Evolutionary conservation across 352 stramenopile species (phyloP).

Genomic region (Phytopythium cucurbitacearum): DNA sequence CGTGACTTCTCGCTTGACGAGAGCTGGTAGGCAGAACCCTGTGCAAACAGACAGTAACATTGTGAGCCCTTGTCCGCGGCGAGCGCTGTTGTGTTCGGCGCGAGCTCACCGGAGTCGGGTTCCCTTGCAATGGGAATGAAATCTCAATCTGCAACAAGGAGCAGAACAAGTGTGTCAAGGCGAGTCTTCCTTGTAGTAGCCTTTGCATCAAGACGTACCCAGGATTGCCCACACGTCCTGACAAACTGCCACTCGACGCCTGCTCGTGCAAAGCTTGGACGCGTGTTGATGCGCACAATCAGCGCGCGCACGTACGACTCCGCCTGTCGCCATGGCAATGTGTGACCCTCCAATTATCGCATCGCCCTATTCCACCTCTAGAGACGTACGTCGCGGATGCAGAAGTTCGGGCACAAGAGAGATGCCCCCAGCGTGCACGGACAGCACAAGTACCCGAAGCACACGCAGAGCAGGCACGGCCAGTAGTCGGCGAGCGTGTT

Average conservation of each 20-base stretch:
- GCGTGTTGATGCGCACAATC: conserved; percentile 53
- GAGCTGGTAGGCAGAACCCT: conserved; percentile 3
- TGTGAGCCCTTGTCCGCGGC: background rate
- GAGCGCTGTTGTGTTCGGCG: background rate
- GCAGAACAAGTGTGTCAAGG: background rate
- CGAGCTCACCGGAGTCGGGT: background rate
- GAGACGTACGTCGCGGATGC: conserved; percentile 60
- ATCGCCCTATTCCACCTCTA: background rate
- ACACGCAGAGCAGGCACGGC: conserved; percentile 72
- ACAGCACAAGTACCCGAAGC: conserved; percentile 61
- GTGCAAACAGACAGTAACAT: background rate
- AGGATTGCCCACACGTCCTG: conserved; percentile 53
- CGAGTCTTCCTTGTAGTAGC: background rate
- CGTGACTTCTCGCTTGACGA: background rate
- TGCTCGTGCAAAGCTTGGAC: conserved; percentile 47
- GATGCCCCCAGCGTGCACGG: conserved; percentile 62
- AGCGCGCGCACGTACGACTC: conserved; percentile 68
- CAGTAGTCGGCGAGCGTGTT: conserved; percentile 83
- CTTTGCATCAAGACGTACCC: conserved; percentile 16
- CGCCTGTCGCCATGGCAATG: conserved; percentile 24
- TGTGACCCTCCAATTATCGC: background rate
- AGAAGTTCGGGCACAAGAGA: conserved; percentile 66
- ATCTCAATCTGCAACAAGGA: conserved; percentile 45
- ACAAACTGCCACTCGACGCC: conserved; percentile 60
- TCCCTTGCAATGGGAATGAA: conserved; percentile 31